Percentiles rank a stretch among this genome's conserved stretches.
phyloP scores from a whole-genome alignment of 2,329 filamentous ascomycete species.

The Stemphylium vesicarium region DNA sequence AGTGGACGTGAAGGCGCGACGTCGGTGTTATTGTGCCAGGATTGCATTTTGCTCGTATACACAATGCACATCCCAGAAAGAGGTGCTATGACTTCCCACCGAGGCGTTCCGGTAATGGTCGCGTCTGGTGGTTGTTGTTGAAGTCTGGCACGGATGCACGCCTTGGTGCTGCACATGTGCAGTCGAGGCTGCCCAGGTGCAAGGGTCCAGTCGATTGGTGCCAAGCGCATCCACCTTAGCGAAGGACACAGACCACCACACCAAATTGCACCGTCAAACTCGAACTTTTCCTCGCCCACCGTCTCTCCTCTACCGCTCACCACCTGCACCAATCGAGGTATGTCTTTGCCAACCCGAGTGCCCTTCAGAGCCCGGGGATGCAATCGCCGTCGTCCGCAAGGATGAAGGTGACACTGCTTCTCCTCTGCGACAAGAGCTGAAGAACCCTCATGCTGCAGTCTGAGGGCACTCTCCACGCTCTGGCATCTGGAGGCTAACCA shows the following conservation, averaged over 20 bases:
- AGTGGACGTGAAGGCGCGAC: constrained; percentile 29
- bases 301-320: constrained; percentile 28
- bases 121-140: background rate
- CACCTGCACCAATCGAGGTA: constrained; percentile 46
- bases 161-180: background rate
- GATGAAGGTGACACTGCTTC: constrained; percentile 54
- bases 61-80: background rate
- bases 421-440: constrained; percentile 65
- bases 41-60: background rate
- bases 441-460: constrained; percentile 65
- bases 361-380: constrained; percentile 60
- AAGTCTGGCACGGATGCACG: constrained; percentile 3
- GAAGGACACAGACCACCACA: constrained; percentile 29
- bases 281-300: constrained; percentile 34
- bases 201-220: constrained; percentile 12
- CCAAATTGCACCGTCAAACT: constrained; percentile 22
- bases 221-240: constrained; percentile 26
- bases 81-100: background rate
- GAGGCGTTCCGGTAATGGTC: background rate
- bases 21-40: background rate
- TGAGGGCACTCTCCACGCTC: constrained; percentile 72
- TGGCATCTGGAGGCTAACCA: constrained; percentile 69
- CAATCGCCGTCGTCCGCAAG: constrained; percentile 48
- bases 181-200: constrained; percentile 2
- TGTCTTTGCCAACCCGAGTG: constrained; percentile 48